Evolutionary conservation across 345 rosid species (phyloP).

Genomic region (Anastatica hierochuntica): DNA sequence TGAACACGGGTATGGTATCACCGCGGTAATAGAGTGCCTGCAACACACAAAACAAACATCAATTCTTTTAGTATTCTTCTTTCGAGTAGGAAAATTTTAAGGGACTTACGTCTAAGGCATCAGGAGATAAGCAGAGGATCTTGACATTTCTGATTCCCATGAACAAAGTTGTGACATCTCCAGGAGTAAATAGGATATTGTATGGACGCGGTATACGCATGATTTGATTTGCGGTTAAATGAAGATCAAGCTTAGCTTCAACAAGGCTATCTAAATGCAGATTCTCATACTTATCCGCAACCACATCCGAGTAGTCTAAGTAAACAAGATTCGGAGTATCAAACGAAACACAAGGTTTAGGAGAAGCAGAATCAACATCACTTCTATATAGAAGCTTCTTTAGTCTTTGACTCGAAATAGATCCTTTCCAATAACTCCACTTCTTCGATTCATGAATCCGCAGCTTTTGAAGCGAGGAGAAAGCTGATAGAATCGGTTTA

Average conservation of each 20-base stretch:
- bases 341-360: constrained; percentile 17
- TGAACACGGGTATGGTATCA: constrained; percentile 2
- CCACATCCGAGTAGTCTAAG: constrained; percentile 19
- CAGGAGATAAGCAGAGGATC: constrained; percentile 26
- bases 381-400: background rate
- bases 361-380: constrained; percentile 2
- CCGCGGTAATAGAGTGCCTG: constrained; percentile 25
- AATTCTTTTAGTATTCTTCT: too few species aligned
- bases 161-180: constrained; percentile 13
- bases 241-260: constrained; percentile 24
- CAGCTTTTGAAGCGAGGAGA: constrained; percentile 11
- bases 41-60: too few species aligned
- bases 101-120: constrained; percentile 18
- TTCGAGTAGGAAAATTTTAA: too few species aligned
- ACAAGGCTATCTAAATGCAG: constrained; percentile 6
- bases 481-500: background rate
- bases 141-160: constrained; percentile 7
- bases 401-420: background rate
- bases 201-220: background rate
- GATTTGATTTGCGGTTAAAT: background rate
- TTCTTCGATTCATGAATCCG: background rate
- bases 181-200: background rate
- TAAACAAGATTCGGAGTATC: constrained; percentile 16
- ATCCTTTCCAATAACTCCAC: constrained; percentile 15
- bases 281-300: constrained; percentile 6